Evolutionary conservation across 1,139 yeast genomes (phyloP).

Genomic region (Yamadazyma dushanensis): DNA sequence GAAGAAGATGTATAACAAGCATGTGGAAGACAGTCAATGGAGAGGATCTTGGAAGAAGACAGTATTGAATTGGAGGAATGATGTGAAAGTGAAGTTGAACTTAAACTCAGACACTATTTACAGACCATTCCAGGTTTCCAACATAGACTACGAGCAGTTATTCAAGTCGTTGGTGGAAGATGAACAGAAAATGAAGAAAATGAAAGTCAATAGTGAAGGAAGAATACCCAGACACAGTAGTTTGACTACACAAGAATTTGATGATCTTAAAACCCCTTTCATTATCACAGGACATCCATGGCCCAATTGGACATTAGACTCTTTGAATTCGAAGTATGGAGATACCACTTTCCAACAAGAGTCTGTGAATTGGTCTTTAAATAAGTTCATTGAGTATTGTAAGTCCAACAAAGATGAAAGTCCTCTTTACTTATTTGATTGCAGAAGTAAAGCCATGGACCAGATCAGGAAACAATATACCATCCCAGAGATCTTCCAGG

Average conservation of each 20-base stretch:
- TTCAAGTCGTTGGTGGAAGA: conserved; percentile 50
- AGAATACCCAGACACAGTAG: conserved; percentile 51
- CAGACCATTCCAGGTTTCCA: conserved; percentile 79
- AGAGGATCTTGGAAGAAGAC: conserved; percentile 78
- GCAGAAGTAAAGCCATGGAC: conserved; percentile 65
- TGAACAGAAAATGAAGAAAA: conserved; percentile 29
- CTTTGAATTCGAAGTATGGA: conserved; percentile 55
- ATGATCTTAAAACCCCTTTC: conserved; percentile 59
- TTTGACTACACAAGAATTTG: conserved; percentile 42
- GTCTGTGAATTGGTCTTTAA: conserved; percentile 75
- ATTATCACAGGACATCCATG: conserved; percentile 55
- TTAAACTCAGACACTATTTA: conserved; percentile 62
- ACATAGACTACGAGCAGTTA: conserved; percentile 54
- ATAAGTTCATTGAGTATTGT: conserved; percentile 62
- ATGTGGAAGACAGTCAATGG: conserved; percentile 45
- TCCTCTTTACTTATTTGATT: conserved; percentile 84
- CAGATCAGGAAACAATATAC: conserved; percentile 53
- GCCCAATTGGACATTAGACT: conserved; percentile 66
- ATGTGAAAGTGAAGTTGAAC: conserved; percentile 30
- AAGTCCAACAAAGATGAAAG: conserved; percentile 68
- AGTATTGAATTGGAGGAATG: conserved; percentile 40
- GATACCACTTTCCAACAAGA: conserved; percentile 74
- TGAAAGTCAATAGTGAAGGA: conserved; percentile 25
- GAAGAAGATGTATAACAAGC: conserved; percentile 55
- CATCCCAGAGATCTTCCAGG: conserved; percentile 50